phyloP scores from a whole-genome alignment of 371 early-diverging fungal species.

The Syncephalastrum contaminatum region DNA sequence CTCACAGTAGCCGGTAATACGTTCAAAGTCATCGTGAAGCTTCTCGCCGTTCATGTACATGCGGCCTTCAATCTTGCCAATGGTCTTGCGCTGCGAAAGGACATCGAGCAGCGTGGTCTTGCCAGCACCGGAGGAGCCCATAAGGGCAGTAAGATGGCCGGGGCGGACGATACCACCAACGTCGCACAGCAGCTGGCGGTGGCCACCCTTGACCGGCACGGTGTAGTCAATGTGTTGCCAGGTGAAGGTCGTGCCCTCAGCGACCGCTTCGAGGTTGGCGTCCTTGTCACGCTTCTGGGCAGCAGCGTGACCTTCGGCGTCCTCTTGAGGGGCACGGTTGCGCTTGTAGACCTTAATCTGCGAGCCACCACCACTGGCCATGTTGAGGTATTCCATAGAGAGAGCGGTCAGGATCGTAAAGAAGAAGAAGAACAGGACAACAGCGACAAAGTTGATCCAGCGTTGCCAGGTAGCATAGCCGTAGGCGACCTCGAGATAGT shows the following conservation, averaged over 20 bases:
- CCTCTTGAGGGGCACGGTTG: constrained; percentile 29
- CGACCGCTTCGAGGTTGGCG: constrained; percentile 28
- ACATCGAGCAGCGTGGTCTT: constrained; percentile 90
- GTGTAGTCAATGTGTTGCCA: constrained; percentile 62
- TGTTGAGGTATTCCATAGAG: constrained; percentile 55
- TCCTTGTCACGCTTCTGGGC: constrained; percentile 6
- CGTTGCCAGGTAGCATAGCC: constrained; percentile 46
- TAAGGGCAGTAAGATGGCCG: constrained; percentile 73
- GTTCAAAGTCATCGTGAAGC: constrained; percentile 61
- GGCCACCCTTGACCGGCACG: constrained; percentile 59
- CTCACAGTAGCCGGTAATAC: constrained; percentile 79
- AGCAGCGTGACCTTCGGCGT: constrained; percentile 20
- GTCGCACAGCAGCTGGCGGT: constrained; percentile 51
- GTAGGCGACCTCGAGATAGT: constrained; percentile 46
- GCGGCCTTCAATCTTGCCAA: constrained; percentile 73
- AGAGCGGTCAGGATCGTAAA: constrained; percentile 52
- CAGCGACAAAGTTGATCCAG: constrained; percentile 63
- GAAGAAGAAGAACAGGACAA: constrained; percentile 53
- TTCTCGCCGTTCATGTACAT: constrained; percentile 66
- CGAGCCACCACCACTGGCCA: constrained; percentile 53
- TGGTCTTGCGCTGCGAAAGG: constrained; percentile 76
- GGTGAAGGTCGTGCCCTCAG: constrained; percentile 53
- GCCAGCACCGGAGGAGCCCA: constrained; percentile 89
- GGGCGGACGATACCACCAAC: constrained; percentile 58
- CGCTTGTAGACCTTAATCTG: constrained; percentile 59